Base-by-base conservation (phyloP, 208 protist genomes). In the Crithidia sp. region DNA sequence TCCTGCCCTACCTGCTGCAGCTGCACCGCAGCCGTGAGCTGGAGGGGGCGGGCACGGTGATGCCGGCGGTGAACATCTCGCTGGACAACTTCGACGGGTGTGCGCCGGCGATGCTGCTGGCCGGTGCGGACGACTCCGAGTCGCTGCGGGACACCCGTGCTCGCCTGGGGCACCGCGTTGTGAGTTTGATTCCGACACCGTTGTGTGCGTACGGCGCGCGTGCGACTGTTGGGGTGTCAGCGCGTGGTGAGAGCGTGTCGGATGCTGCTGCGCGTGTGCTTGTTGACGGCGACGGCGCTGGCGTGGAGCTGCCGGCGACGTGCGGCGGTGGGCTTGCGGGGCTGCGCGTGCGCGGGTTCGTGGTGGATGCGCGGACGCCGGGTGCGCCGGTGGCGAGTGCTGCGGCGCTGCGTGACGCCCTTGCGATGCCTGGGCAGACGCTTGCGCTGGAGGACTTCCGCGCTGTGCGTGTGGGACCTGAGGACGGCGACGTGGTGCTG, bases 41-140 rank as follows among this genome's bases (percentile, higher is more conserved):
- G 17, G 65, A 6, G 37, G n/a, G 37, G n/a, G 12, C 62, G 41
- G n/a, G 14, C 19, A 19, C 28, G 43, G 53, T 44, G 50, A 41
- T 58, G 8, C 53, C 19, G 17, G n/a, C 55, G 7, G 65, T 73
- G 10, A 8, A 77, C 64, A 77, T 90, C 63, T 55, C 58, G 17
- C 50, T 90, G 49, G 79, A 86, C 67, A 89, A 89, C 71, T n/a
- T 57, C 14, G 85, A 89, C 54, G 85, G 75, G 0, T 89, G 85
- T 56, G 85, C 80, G 0, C 81, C 76, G n/a, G 39, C 80, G 14
- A 68, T 58, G 8, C 39, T 75, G 60, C 58, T 70, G 39, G 44
- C 43, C 17, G 80, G 80, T 16, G 36, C 49, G 5, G 12, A 8
- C 2, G 13, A 40, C 9, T 69, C 47, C 28, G 55, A 55, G 0